phyloP scores from a whole-genome alignment of 768 basidiomycete genomes.

The Mrakia blollopis region DNA sequence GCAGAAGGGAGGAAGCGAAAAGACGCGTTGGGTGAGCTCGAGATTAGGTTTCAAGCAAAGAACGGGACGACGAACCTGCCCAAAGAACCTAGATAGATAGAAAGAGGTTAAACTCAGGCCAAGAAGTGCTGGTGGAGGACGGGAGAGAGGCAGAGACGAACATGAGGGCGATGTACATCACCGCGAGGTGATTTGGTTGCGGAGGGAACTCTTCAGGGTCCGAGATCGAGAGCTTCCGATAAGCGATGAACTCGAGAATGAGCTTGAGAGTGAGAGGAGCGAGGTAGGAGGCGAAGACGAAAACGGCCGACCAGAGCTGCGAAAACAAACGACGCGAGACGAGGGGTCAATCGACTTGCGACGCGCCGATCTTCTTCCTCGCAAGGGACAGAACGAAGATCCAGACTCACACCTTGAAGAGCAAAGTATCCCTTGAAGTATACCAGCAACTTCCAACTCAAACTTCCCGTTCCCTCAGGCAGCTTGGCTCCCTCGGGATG shows the following conservation, averaged over 20 bases:
- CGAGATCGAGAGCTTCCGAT: slow-evolving; percentile 35
- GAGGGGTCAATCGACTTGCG: background rate
- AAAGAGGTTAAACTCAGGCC: background rate
- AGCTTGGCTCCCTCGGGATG: slow-evolving; percentile 9
- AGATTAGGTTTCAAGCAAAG: too few relatives aligned
- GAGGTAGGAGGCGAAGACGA: slow-evolving; percentile 43
- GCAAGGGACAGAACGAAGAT: slow-evolving; percentile 28
- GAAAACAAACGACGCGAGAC: background rate
- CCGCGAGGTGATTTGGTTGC: slow-evolving; percentile 42
- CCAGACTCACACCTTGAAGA: slow-evolving; percentile 8
- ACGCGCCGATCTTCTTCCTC: background rate
- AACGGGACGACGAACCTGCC: background rate
- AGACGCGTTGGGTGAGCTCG: background rate
- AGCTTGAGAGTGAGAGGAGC: slow-evolving; percentile 46
- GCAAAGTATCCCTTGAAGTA: slow-evolving; percentile 27
- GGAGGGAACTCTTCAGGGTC: slow-evolving; percentile 38
- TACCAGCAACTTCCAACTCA: background rate
- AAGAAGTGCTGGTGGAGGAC: too few relatives aligned
- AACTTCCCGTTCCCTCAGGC: slow-evolving; percentile 9
- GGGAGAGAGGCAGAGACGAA: slow-evolving; percentile 31
- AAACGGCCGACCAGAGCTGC: slow-evolving; percentile 35
- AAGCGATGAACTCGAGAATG: slow-evolving; percentile 44
- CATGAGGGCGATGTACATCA: slow-evolving; percentile 46
- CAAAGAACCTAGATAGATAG: background rate
- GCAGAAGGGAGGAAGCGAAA: too few relatives aligned